phyloP scores from a whole-genome alignment of 1,284 basidiomycete genomes.

The Naganishia liquefaciens region DNA sequence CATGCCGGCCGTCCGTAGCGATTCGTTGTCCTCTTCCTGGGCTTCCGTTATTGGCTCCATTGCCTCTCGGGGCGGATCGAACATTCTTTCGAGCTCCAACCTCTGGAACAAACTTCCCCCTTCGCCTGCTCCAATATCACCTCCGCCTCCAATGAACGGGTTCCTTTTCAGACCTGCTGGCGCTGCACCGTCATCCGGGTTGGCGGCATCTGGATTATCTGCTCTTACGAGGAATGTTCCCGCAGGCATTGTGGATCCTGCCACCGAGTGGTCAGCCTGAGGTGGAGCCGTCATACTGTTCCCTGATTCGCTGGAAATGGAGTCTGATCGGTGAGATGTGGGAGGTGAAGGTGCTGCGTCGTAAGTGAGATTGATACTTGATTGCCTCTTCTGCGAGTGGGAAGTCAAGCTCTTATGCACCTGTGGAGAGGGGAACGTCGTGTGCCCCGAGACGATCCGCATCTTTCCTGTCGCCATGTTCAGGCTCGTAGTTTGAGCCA shows the following conservation, averaged over 20 bases:
- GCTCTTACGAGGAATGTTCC: constrained; percentile 81
- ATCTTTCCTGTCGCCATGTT: constrained; percentile 36
- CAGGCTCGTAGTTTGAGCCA: constrained; percentile 27
- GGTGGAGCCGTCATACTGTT: constrained; percentile 28
- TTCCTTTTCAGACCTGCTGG: constrained; percentile 41
- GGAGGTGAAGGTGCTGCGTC: constrained; percentile 11
- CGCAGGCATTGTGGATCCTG: constrained; percentile 10
- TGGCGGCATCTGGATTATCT: constrained; percentile 57
- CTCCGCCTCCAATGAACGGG: constrained; percentile 36
- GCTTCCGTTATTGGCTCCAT: constrained; percentile 4
- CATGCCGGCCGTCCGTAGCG: constrained; percentile 23
- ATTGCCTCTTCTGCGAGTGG: constrained; percentile 22
- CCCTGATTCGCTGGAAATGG: constrained; percentile 34
- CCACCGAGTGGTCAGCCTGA: constrained; percentile 1
- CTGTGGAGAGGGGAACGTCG: constrained; percentile 29
- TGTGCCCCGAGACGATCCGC: constrained; percentile 20
- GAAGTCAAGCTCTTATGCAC: constrained; percentile 29
- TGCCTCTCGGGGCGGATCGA: constrained; percentile 80
- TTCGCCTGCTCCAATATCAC: constrained; percentile 35
- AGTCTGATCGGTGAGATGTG: constrained; percentile 14
- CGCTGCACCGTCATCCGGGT: background rate
- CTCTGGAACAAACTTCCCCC: constrained; percentile 73
- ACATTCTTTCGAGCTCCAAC: constrained; percentile 80
- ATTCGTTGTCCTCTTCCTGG: background rate
- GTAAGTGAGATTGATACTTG: constrained; percentile 29